phyloP scores from a whole-genome alignment of 805 yeast genomes.

The Priceomyces medius region DNA sequence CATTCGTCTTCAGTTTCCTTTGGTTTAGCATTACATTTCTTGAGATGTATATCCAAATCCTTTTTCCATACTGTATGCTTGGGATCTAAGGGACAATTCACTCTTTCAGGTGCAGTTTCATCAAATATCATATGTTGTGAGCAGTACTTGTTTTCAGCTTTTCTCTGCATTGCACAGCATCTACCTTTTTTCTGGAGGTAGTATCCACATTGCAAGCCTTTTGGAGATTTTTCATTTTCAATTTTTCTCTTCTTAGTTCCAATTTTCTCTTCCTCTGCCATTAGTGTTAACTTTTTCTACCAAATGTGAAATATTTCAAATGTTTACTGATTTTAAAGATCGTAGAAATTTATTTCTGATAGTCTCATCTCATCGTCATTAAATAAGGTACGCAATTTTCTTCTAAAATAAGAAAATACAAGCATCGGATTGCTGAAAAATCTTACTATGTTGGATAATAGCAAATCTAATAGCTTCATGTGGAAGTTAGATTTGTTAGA shows the following conservation, averaged over 20 bases:
- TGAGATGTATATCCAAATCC: conserved; percentile 54
- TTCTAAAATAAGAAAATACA: neutral
- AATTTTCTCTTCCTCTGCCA: conserved; percentile 9
- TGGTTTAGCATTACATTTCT: conserved; percentile 55
- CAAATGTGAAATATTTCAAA: neutral
- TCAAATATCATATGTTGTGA: conserved; percentile 54
- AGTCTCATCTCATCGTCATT: conserved; percentile 8
- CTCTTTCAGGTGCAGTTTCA: conserved; percentile 36
- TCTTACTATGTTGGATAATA: conserved; percentile 2
- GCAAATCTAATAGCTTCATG: conserved; percentile 6
- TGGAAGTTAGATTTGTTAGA: conserved; percentile 62
- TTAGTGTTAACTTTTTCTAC: too few relatives aligned
- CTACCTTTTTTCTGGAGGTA: conserved; percentile 51
- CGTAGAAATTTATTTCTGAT: neutral
- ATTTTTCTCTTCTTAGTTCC: conserved; percentile 6
- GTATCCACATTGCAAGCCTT: conserved; percentile 43
- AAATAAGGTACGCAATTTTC: neutral
- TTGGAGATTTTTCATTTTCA: conserved; percentile 4
- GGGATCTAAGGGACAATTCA: conserved; percentile 77
- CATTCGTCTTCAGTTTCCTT: conserved; percentile 45
- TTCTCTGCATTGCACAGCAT: conserved; percentile 61
- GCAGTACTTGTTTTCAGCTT: conserved; percentile 50
- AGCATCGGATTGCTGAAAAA: neutral
- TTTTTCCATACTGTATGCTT: conserved; percentile 69
- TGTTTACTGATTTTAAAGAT: too few relatives aligned